Percentiles rank a stretch among this genome's conserved stretches.
Conservation (phyloP, 2,329 filamentous ascomycete species). For the Xylaria sp. region DNA sequence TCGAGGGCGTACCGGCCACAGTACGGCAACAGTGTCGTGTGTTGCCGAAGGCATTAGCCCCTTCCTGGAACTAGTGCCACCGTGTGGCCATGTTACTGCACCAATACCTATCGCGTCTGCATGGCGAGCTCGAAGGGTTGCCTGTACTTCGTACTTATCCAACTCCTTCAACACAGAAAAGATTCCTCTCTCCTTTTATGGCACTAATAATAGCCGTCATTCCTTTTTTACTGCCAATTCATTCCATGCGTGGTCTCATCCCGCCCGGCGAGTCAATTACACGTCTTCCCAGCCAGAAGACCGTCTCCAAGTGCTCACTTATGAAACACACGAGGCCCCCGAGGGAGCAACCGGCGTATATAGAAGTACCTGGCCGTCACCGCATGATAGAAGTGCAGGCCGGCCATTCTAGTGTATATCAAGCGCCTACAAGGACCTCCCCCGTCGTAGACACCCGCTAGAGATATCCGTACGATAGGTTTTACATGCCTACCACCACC, state of each 20-base stretch:
- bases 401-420: not conserved
- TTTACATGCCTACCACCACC: not conserved
- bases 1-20: not conserved
- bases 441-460: not conserved
- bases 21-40: not conserved
- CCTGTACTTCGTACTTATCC: not conserved
- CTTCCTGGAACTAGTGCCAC: not conserved
- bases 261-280: conserved; percentile 2
- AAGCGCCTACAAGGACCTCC: not conserved
- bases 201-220: conserved; percentile 1
- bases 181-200: conserved; percentile 6
- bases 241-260: not conserved
- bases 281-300: conserved; percentile 6
- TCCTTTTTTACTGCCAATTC: conserved; percentile 2
- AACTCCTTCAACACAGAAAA: not conserved
- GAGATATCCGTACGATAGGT: not conserved
- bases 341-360: conserved; percentile 18
- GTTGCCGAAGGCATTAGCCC: not conserved
- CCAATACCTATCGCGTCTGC: not conserved
- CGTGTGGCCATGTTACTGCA: not conserved
- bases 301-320: conserved; percentile 12
- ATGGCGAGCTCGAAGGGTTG: not conserved
- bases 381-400: conserved; percentile 4
- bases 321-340: conserved; percentile 20
- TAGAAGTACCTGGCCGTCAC: conserved; percentile 3